A percentile compares a stretch with the other conserved stretches of the same genome.
These are phyloP conservation scores for Senecio squalidus DNA, from an alignment of 140 eudicot genomes.

Conservation along the genomic window DNA sequence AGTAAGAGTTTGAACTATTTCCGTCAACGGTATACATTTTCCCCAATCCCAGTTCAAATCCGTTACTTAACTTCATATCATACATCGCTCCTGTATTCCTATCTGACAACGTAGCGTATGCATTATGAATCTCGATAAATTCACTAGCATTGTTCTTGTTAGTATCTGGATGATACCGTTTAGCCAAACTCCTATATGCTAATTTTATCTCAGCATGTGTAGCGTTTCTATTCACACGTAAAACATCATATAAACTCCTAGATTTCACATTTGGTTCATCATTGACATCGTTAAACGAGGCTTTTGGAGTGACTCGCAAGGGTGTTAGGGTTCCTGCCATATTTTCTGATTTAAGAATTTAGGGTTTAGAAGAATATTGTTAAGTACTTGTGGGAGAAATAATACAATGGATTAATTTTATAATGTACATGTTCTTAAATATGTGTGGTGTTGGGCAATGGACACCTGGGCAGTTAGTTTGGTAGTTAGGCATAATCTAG, in stretches of 20 bases:
- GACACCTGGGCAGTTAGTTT: no score
- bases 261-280: neutral
- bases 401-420: no score
- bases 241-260: slow-evolving; percentile 43
- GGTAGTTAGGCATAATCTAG: no score
- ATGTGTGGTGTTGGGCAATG: no score
- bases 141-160: slow-evolving; percentile 24
- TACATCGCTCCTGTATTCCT: slow-evolving; percentile 42
- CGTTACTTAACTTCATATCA: slow-evolving; percentile 30
- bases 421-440: no score
- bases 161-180: slow-evolving; percentile 68
- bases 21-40: slow-evolving; percentile 16
- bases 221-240: slow-evolving; percentile 41
- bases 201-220: slow-evolving; percentile 50
- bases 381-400: no score
- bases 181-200: slow-evolving; percentile 72
- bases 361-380: no score
- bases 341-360: no score
- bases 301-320: no score
- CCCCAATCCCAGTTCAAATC: no score
- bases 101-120: slow-evolving; percentile 59
- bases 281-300: neutral
- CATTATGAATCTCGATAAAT: slow-evolving; percentile 49
- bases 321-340: no score
- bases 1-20: slow-evolving; percentile 18